These are phyloP conservation scores for Botrytis porri DNA, from an alignment of 2,329 filamentous ascomycete species.

Conservation along the genomic window DNA sequence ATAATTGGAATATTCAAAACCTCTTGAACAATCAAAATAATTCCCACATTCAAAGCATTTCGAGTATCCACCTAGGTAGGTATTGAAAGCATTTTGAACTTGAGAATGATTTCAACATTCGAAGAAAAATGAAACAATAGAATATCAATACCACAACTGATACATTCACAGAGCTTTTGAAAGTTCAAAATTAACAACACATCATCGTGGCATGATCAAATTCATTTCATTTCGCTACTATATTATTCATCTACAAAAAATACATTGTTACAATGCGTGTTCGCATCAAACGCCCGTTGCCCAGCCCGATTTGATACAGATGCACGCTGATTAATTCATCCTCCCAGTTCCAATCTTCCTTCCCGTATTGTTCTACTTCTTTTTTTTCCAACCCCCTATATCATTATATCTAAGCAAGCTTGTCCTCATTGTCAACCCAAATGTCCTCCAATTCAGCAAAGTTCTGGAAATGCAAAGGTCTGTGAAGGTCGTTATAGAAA, in stretches of 20 bases:
- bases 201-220: neutral
- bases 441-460: constrained; percentile 97
- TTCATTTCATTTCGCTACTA: constrained; percentile 12
- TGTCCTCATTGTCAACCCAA: constrained; percentile 89
- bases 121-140: neutral
- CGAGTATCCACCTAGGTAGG: too few species aligned
- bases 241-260: constrained; percentile 13
- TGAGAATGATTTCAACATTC: too few species aligned
- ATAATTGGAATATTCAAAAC: too few species aligned
- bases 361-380: neutral
- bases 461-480: constrained; percentile 92
- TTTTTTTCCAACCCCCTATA: neutral
- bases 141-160: neutral
- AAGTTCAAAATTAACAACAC: neutral
- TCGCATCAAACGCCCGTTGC: constrained; percentile 9
- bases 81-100: neutral
- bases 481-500: constrained; percentile 91
- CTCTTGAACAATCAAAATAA: neutral
- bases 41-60: neutral
- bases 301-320: constrained; percentile 8
- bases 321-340: constrained; percentile 11
- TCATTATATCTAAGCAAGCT: constrained; percentile 69
- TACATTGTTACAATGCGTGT: constrained; percentile 11
- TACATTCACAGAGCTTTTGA: neutral
- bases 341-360: constrained; percentile 1